Evolutionary conservation across 805 yeast genomes (phyloP), one percentile per base, ranked within the genome.

Genomic region (Suhomyces xylopsoci): DNA sequence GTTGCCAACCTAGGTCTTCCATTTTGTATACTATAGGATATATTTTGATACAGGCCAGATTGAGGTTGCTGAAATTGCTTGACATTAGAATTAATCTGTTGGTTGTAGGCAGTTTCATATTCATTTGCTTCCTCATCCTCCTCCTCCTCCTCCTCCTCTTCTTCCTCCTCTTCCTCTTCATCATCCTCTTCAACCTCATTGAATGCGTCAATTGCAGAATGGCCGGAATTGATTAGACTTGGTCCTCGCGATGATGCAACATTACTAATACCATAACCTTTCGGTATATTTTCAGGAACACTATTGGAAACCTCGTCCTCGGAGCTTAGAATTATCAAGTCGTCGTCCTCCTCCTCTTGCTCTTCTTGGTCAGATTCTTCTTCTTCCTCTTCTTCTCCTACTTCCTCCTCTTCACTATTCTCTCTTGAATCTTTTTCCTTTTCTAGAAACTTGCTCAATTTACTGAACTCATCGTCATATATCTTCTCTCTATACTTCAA

Each of bases 401-500:
- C 51, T 12, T 26, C 40, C 7, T 45, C 50, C 19, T 26, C 43
- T 8, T 47, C 42, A 5, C n/a, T 12, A 5, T 7, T 22, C 45
- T 42, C 15, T 20, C 7, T 22, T 40, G 44, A 2, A 22, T 45
- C 9, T 28, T 8, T 22, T 32, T 9, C 20, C 24, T 24, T 19
- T 20, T 38, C 48, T 12, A 47, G 17, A n/a, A 30, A 24, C 7
- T 22, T 10, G 15, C 32, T 34, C 50, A 68, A 57, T 52, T 62
- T 61, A 26, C 60, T 62, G 40, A 68, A 67, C 15, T 60, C 54
- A n/a, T 62, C 66, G 54, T 64, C 70, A 49, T 58, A 64, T 38
- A 70, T 62, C 54, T 63, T 62, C 25, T 51, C 47, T 17, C 59
- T 50, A 51, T 59, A 58, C 47, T 58, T 55, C n/a, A 28, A 53